A percentile compares a stretch with the other conserved stretches of the same genome.
phyloP scores from a whole-genome alignment of 352 stramenopile genomes.

The Globisporangium solare region DNA sequence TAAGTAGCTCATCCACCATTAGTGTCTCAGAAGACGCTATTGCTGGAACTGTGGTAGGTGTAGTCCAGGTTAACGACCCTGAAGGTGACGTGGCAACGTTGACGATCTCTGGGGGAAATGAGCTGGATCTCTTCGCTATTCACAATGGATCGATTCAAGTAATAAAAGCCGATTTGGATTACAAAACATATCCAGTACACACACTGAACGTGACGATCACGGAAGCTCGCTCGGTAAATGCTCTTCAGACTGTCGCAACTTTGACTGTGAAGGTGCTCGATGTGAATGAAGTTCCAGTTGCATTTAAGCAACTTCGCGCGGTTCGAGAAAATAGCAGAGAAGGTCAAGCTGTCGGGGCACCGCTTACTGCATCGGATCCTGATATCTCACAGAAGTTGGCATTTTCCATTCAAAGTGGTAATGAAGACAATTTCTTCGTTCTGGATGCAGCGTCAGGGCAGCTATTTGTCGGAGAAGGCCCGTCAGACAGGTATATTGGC shows the following conservation, averaged over 20 bases:
- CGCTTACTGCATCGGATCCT: not conserved
- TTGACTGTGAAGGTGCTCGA: slow-evolving; percentile 15
- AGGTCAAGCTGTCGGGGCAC: slow-evolving; percentile 15
- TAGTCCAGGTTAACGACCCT: slow-evolving; percentile 1
- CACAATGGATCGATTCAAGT: slow-evolving; percentile 1
- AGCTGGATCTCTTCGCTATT: slow-evolving; percentile 3
- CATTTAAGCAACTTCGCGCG: slow-evolving; percentile 13
- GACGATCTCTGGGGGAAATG: slow-evolving; percentile 6
- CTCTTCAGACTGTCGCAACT: not conserved
- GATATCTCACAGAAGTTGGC: slow-evolving; percentile 6
- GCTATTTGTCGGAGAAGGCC: slow-evolving; percentile 6
- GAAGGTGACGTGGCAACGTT: slow-evolving; percentile 4
- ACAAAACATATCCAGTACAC: not conserved
- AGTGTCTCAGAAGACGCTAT: slow-evolving; percentile 18
- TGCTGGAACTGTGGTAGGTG: not conserved
- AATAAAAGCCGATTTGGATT: slow-evolving; percentile 8
- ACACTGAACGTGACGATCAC: slow-evolving; percentile 6
- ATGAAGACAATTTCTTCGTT: slow-evolving; percentile 5
- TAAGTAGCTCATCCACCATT: slow-evolving; percentile 13
- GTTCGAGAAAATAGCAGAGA: slow-evolving; percentile 20
- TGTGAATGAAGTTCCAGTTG: slow-evolving; percentile 23
- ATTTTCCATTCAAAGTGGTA: slow-evolving; percentile 6
- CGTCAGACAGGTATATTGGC: slow-evolving; percentile 4
- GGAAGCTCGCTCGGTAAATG: not conserved
- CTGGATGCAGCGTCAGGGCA: slow-evolving; percentile 5